These are phyloP conservation scores for Eucalyptus victrix DNA, from an alignment of 345 rosid species.

Conservation along the genomic window DNA sequence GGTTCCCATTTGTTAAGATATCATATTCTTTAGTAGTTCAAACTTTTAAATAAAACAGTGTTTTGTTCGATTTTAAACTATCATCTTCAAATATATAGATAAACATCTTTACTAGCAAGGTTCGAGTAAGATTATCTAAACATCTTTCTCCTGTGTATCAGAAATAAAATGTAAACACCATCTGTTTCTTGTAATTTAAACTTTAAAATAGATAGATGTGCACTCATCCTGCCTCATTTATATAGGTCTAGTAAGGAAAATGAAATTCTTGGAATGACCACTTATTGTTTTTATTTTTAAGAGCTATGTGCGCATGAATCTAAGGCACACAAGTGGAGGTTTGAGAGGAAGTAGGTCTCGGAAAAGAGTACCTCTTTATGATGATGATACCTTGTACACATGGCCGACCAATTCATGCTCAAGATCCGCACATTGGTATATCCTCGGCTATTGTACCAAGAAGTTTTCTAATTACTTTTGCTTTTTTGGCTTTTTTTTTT, in stretches of 20 bases:
- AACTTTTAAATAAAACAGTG: neutral
- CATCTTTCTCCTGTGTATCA: too few species aligned
- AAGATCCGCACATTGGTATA: neutral
- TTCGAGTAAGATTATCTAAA: too few species aligned
- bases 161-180: too few species aligned
- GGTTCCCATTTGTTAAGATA: neutral
- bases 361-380: neutral
- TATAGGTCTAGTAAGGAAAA: too few species aligned
- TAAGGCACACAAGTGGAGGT: neutral
- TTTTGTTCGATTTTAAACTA: neutral
- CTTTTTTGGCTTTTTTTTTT: neutral
- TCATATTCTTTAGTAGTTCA: neutral
- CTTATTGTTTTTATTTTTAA: neutral
- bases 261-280: neutral
- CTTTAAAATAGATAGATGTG: too few species aligned
- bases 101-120: too few species aligned
- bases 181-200: too few species aligned
- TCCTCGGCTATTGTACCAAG: neutral
- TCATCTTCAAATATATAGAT: too few species aligned
- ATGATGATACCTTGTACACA: neutral
- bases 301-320: neutral
- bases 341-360: too few species aligned
- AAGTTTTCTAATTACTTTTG: neutral
- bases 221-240: too few species aligned
- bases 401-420: neutral